A percentile compares a stretch with the other conserved stretches of the same genome.
phyloP scores from a whole-genome alignment of 1,139 yeast species.

The Pichia sp. region DNA sequence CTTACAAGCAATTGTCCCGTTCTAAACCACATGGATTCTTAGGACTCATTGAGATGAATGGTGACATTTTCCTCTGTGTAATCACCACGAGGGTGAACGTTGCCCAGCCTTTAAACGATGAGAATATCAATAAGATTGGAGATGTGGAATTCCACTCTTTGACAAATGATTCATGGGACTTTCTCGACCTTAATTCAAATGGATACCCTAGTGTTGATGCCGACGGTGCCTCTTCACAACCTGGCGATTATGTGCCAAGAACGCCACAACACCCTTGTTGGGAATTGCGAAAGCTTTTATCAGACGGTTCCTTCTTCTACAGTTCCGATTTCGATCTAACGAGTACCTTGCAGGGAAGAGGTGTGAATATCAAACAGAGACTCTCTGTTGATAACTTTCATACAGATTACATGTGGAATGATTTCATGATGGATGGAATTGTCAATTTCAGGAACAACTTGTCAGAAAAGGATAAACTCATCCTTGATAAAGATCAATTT shows the following conservation, averaged over 20 bases:
- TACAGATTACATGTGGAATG: constrained; percentile 94
- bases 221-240: too few species aligned
- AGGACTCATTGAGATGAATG: constrained; percentile 68
- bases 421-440: constrained; percentile 81
- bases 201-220: constrained; percentile 47
- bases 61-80: constrained; percentile 66
- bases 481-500: constrained; percentile 69
- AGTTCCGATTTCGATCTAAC: constrained; percentile 91
- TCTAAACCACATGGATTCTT: constrained; percentile 66
- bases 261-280: constrained; percentile 73
- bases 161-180: constrained; percentile 73
- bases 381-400: constrained; percentile 53
- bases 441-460: constrained; percentile 66
- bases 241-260: constrained; percentile 17
- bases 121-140: constrained; percentile 71
- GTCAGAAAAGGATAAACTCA: constrained; percentile 48
- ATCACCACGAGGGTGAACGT: constrained; percentile 71
- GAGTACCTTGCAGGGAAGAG: constrained; percentile 68
- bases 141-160: constrained; percentile 83
- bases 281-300: constrained; percentile 66
- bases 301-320: constrained; percentile 87
- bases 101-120: constrained; percentile 78
- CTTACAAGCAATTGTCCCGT: constrained; percentile 40
- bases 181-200: constrained; percentile 52
- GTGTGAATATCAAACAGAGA: constrained; percentile 36